Evolutionary conservation across 805 yeast genomes (phyloP).

Genomic region (Saccharomycopsis sp.): DNA sequence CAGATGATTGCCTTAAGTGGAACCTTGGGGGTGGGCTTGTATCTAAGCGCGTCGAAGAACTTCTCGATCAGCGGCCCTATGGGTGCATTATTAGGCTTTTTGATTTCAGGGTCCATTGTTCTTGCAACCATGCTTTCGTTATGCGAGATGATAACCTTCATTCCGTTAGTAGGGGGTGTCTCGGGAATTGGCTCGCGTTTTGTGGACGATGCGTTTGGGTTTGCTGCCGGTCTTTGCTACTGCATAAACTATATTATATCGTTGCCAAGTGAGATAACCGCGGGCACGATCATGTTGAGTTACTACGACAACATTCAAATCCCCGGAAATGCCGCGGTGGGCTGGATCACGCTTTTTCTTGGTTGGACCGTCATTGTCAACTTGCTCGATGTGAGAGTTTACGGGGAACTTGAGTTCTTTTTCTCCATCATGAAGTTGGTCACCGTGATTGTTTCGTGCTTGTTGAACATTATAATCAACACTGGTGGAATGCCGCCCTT

Average conservation of each 20-base stretch:
- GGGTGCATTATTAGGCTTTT: constrained; percentile 64
- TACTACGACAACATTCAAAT: constrained; percentile 54
- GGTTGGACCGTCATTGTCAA: constrained; percentile 43
- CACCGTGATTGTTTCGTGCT: constrained; percentile 43
- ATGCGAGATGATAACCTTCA: constrained; percentile 75
- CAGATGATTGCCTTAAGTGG: constrained; percentile 79
- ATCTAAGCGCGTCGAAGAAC: constrained; percentile 66
- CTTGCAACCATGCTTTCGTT: constrained; percentile 64
- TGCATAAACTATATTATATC: constrained; percentile 69
- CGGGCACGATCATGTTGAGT: constrained; percentile 68
- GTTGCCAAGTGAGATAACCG: constrained; percentile 73
- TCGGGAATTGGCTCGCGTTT: constrained; percentile 69
- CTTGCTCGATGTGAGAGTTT: constrained; percentile 60
- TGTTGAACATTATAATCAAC: constrained; percentile 59
- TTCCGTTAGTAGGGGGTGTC: constrained; percentile 74
- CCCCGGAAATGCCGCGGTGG: constrained; percentile 50
- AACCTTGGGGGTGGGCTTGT: constrained; percentile 70
- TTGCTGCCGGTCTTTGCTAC: constrained; percentile 66
- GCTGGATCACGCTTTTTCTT: constrained; percentile 66
- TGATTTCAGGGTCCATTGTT: constrained; percentile 58
- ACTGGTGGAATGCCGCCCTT: constrained; percentile 49
- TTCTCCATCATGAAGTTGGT: constrained; percentile 51
- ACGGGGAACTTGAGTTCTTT: constrained; percentile 68
- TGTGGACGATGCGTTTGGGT: constrained; percentile 73
- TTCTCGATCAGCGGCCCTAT: constrained; percentile 70